Conservation (phyloP, 495 filamentous ascomycete species). For the Schizothecium vesticola region DNA sequence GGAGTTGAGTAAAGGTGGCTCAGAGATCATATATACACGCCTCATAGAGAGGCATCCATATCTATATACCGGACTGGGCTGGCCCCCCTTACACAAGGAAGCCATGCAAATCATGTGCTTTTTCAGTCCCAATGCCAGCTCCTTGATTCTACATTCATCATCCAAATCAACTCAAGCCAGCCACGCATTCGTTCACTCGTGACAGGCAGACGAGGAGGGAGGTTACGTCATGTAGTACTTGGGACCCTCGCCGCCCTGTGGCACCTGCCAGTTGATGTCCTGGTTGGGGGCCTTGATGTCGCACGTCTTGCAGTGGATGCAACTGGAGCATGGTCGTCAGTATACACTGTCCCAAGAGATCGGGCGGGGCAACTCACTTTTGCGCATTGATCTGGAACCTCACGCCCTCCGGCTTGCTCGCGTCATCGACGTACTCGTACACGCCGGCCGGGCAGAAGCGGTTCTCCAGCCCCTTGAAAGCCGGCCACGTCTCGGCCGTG, state of each 20-base stretch:
- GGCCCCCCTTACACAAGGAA: background rate
- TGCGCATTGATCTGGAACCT: conserved; percentile 97
- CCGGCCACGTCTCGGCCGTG: conserved; percentile 71
- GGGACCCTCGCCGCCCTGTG: conserved; percentile 92
- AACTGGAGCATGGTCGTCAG: conserved; percentile 47
- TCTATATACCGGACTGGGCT: background rate
- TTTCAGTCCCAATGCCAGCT: background rate
- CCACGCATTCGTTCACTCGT: background rate
- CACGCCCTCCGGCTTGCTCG: conserved; percentile 72
- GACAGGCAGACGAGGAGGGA: background rate
- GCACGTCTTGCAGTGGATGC: conserved; percentile 99
- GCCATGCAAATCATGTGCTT: background rate
- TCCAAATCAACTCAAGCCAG: background rate
- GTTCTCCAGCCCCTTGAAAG: conserved; percentile 90
- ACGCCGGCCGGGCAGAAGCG: conserved; percentile 99
- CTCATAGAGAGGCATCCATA: background rate
- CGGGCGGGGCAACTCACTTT: conserved; percentile 61
- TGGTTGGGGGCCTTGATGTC: conserved; percentile 97
- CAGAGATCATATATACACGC: background rate
- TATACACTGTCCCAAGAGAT: conserved; percentile 10
- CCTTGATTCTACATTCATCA: background rate
- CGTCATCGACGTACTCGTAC: conserved; percentile 96
- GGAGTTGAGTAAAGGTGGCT: background rate
- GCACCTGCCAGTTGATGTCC: conserved; percentile 95
- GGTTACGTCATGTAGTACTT: conserved; percentile 82